Evolutionary conservation across 495 filamentous ascomycete species (phyloP).

Genomic region (Tuber umbilicatum): DNA sequence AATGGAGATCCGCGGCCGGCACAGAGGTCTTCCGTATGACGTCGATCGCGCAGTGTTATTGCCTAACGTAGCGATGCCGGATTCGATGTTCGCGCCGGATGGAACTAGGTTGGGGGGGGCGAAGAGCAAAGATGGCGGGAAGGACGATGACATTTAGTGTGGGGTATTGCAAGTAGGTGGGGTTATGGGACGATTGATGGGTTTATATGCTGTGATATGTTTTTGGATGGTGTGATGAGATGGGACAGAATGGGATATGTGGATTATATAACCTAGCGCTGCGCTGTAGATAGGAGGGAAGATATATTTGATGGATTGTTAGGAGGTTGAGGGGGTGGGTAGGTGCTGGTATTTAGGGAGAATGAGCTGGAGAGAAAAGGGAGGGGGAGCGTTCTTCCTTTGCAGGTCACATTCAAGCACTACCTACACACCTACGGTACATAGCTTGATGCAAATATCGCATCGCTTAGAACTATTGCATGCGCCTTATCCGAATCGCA

Average conservation of each 20-base stretch:
- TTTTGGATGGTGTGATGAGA: neutral
- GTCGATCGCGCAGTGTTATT: conserved; percentile 79
- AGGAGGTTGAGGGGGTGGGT: neutral
- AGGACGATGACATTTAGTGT: neutral
- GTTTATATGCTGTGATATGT: neutral
- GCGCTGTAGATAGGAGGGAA: neutral
- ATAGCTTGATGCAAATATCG: neutral
- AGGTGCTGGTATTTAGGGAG: neutral
- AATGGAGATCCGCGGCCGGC: conserved; percentile 84
- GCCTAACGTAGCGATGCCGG: conserved; percentile 53
- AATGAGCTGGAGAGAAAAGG: neutral
- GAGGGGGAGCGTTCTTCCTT: neutral
- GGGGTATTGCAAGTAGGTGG: neutral
- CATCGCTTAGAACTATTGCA: neutral
- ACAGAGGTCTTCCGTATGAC: conserved; percentile 83
- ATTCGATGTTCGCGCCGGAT: conserved; percentile 45
- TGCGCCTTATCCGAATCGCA: neutral
- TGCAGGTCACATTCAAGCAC: neutral
- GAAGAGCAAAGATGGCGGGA: neutral
- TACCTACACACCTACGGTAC: neutral
- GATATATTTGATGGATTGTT: neutral
- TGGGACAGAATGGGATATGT: neutral
- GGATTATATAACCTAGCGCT: neutral
- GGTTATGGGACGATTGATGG: neutral
- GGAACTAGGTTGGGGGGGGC: neutral